Evolutionary conservation across 1,139 yeast genomes (phyloP), one percentile per base, ranked within the genome.

Genomic region (Candida glucosophila): DNA sequence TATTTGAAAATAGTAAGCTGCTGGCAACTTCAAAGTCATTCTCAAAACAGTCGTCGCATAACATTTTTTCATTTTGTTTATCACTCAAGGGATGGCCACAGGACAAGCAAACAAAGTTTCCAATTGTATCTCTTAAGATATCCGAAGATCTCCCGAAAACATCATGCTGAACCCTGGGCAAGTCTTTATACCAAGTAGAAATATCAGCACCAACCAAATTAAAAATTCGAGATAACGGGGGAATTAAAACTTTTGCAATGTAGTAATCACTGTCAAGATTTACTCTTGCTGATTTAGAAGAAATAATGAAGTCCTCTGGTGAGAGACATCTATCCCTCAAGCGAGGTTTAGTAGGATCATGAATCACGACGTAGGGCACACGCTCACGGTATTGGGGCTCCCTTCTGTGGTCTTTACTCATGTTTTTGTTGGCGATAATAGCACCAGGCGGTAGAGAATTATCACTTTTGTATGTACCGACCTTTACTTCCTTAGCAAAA

Each of bases 371-470:
- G 46, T 86, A 90, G 0, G 94, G 92, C 0, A 90, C 85, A 28
- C 98, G 58, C 48, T 90, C 97, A 27, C 71, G 67, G 39, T 82
- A 88, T 45, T 88, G 96, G 0, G 96, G 95, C 41, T 76, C 90
- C 2, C 77, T 67, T 22, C 93, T 54, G 5, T 68, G 70, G 47
- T 90, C 98, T 5, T 62, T 50, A 19, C 66, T 67, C 48, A 75
- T 70, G 33, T 66, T 67, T 35, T 69, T 67, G 34, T 71, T 67
- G 6, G 93, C 80, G 2, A 90, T 67, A 10, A 77, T 62, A 0
- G 98, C 98, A 0, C 97, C 98, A 0, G 97, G 92, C 0, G 98
- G 98, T 3, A 83, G 66, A 26, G 74, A 65, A 12, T 63, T 58
- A 23, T 74, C 80, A 37, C 71, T 76, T 40, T 80, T 81, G 47